Conservation (phyloP, 2,329 filamentous ascomycete species). For the Furcasterigmium furcatum region DNA sequence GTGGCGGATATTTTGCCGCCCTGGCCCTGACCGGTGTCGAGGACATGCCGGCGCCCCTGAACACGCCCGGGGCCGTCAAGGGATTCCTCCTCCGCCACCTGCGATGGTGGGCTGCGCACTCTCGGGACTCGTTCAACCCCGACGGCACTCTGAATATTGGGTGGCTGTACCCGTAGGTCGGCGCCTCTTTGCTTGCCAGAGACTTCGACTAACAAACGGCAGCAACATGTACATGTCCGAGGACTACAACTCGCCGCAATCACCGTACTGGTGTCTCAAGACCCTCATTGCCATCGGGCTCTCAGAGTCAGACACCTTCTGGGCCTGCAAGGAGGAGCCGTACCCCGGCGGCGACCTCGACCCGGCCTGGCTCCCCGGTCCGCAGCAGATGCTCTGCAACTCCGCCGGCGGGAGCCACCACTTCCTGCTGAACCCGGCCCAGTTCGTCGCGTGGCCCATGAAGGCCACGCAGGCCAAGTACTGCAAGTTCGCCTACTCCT, state of each 20-base stretch:
- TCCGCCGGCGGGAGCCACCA: constrained; percentile 28
- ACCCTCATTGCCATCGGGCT: constrained; percentile 33
- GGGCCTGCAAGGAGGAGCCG: constrained; percentile 29
- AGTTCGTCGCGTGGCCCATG: constrained; percentile 32
- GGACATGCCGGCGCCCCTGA: constrained; percentile 28
- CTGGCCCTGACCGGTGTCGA: constrained; percentile 33
- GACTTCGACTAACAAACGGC: constrained; percentile 7
- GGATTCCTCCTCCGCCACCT: constrained; percentile 47
- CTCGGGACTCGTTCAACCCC: constrained; percentile 38
- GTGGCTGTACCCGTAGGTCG: constrained; percentile 27
- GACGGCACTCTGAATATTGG: constrained; percentile 49
- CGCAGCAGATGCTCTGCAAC: constrained; percentile 42
- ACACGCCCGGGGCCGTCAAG: constrained; percentile 36
- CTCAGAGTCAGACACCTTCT: constrained; percentile 30
- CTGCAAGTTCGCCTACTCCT: constrained; percentile 45
- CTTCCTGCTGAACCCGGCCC: constrained; percentile 36
- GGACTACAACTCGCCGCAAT: constrained; percentile 48
- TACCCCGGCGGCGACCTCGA: constrained; percentile 22
- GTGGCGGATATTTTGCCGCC: constrained; percentile 33
- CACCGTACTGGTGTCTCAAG: constrained; percentile 45
- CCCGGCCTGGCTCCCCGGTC: constrained; percentile 10
- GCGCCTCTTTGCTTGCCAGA: too few species aligned
- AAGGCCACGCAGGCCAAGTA: constrained; percentile 42
- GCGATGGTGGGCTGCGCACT: constrained; percentile 42
- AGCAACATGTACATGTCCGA: constrained; percentile 44